These are phyloP conservation scores for Cinchona pubescens DNA, from an alignment of 257 asterid species.

Conservation along the genomic window DNA sequence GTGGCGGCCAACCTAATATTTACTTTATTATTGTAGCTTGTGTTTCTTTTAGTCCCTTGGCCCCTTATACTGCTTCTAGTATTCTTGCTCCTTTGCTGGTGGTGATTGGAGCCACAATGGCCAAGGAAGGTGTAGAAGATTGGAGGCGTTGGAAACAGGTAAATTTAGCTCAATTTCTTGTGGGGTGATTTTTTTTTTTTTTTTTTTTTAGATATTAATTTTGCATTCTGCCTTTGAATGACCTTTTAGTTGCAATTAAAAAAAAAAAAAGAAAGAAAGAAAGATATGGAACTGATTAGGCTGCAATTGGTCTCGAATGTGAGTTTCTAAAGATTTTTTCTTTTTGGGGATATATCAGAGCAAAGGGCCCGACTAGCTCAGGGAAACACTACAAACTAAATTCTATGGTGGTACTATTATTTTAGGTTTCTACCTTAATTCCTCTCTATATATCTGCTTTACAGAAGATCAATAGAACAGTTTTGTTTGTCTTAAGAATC, in stretches of 20 bases:
- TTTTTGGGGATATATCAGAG: neutral
- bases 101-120: constrained; percentile 94
- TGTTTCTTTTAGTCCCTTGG: constrained; percentile 79
- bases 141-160: constrained; percentile 96
- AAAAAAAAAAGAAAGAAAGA: too few relatives aligned
- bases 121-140: constrained; percentile 88
- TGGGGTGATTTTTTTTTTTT: neutral
- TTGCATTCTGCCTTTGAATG: neutral
- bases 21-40: constrained; percentile 87
- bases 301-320: neutral
- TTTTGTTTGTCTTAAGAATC: neutral
- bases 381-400: neutral
- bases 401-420: neutral
- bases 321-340: neutral
- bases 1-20: constrained; percentile 93
- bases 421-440: neutral
- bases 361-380: neutral
- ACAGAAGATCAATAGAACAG: neutral
- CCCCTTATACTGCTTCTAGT: constrained; percentile 76
- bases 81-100: constrained; percentile 67
- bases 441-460: neutral
- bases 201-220: neutral
- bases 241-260: too few relatives aligned
- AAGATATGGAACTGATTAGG: neutral
- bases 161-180: neutral